A percentile compares a stretch with the other conserved stretches of the same genome.
Evolutionary conservation across 768 basidiomycete species (phyloP).

Genomic region (Tylopilus subfusipes): DNA sequence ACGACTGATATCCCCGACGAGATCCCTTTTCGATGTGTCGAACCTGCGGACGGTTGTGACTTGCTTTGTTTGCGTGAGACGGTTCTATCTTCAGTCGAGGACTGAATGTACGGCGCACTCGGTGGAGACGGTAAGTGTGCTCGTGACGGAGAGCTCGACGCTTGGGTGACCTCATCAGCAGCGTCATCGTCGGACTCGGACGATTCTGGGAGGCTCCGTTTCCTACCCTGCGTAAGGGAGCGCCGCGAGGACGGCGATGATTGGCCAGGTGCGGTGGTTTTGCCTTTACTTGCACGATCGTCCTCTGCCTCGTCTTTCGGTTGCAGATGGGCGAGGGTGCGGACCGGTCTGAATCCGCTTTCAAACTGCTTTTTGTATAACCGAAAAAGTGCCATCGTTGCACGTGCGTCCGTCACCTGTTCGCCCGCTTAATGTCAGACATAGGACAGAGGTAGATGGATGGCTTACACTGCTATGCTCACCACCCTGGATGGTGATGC

Average conservation of each 20-base stretch:
- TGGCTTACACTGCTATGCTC: constrained; percentile 85
- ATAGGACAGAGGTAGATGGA: constrained; percentile 27
- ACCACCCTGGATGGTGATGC: constrained; percentile 75
- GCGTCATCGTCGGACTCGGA: neutral
- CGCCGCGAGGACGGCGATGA: neutral
- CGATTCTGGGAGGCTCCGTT: constrained; percentile 14
- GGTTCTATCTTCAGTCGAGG: neutral
- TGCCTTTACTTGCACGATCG: neutral
- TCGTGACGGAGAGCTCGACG: neutral
- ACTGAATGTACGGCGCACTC: neutral
- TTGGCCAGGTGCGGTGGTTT: neutral
- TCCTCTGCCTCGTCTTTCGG: neutral
- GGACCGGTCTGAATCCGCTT: constrained; percentile 30
- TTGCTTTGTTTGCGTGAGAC: neutral
- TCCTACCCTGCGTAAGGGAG: neutral
- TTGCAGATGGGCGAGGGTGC: neutral
- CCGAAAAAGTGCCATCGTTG: constrained; percentile 87
- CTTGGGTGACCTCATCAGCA: neutral
- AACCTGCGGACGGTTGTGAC: neutral
- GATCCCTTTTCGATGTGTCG: constrained; percentile 45
- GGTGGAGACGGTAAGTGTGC: neutral
- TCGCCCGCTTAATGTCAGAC: neutral
- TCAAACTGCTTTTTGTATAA: constrained; percentile 88
- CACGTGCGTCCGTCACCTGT: constrained; percentile 89
- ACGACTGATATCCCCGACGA: constrained; percentile 62